Base-by-base conservation (phyloP, 345 rosid genomes). In the Atalantia buxifolia region DNA sequence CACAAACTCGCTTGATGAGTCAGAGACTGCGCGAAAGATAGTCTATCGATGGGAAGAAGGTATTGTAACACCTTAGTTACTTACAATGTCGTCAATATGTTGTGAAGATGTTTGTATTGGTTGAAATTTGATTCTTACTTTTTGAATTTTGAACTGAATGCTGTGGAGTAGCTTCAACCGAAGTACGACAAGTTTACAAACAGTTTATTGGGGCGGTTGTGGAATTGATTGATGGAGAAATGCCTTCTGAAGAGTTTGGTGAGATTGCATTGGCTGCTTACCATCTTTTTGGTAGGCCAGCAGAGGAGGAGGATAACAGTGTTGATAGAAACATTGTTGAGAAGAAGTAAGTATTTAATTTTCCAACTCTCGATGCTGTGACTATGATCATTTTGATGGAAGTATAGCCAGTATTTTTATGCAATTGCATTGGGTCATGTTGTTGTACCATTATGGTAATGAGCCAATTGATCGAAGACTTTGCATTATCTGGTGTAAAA, bases 21-120 rank as follows among this genome's bases (percentile, higher is more conserved):
- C 98, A 35, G 95, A 90, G 42, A 94, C 93, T 72, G 95, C 94
- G 3, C 88, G 84, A 82, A 92, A 84, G 88, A 93, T 95, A 66
- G 91, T 95, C 72, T 83, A 87, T 81, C 87, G 83, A 74, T 95
- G 98, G 98, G 98, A 93, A 80, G 95, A 89, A 92, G 98, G 98
- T 95, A 75, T 25, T 71, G n/a, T 67, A 12, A 16, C 25, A 30
- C 74, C 66, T 55, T 72, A 72, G 25, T 78, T 4, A 22, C 13
- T 55, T 56, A 3, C 4, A 9, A 35, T 30, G 18, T 24, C 35
- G 48, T 77, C 42, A 18, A 4, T 42, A 14, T 38, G 63, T 50
- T 62, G 25, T 40, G 10, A 18, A 31, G 7, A 57, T 60, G 28
- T 19, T 21, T 57, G n/a, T 78, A 21, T 60, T 48, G 56, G 74